Conservation (phyloP, 2,329 filamentous ascomycete genomes). For the Xylariaceae sp. region DNA sequence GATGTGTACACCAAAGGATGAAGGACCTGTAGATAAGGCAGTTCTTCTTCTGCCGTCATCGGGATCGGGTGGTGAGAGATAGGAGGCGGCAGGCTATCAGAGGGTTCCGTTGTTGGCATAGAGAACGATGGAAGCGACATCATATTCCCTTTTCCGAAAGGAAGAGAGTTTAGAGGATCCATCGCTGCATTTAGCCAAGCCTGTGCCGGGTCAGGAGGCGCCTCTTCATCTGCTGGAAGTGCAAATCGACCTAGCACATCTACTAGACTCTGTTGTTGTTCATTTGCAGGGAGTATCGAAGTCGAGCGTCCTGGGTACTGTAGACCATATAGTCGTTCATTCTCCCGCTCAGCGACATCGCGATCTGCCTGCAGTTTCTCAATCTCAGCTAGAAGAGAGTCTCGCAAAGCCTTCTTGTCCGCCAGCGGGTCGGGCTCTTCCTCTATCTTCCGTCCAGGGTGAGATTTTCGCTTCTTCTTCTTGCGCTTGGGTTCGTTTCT, state of each 20-base stretch:
- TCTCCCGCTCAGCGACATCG: conserved; percentile 55
- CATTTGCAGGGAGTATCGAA: conserved; percentile 25
- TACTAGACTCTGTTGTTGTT: conserved; percentile 39
- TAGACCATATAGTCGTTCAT: conserved; percentile 49
- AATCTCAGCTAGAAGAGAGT: conserved; percentile 55
- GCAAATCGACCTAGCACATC: conserved; percentile 42
- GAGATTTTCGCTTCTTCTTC: conserved; percentile 23
- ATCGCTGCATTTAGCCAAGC: conserved; percentile 48
- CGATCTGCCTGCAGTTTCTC: conserved; percentile 57
- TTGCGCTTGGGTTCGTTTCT: conserved; percentile 15
- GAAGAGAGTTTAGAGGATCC: conserved; percentile 51
- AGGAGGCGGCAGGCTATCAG: conserved; percentile 37
- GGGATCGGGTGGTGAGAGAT: conserved; percentile 64
- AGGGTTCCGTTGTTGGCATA: conserved; percentile 13
- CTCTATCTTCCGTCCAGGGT: conserved; percentile 41
- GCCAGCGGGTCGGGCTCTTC: conserved; percentile 40
- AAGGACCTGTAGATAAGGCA: conserved; percentile 70
- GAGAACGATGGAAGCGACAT: conserved; percentile 24
- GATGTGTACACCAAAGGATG: conserved; percentile 64
- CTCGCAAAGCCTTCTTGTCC: conserved; percentile 51
- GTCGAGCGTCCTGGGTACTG: conserved; percentile 33
- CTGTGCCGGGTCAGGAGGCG: conserved; percentile 32
- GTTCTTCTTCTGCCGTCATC: conserved; percentile 61
- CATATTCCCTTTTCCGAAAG: conserved; percentile 43
- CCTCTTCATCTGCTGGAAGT: conserved; percentile 35